Evolutionary conservation across 1,139 yeast genomes (phyloP), one percentile per base, ranked within the genome.

Genomic region (Yamadazyma conglobata): DNA sequence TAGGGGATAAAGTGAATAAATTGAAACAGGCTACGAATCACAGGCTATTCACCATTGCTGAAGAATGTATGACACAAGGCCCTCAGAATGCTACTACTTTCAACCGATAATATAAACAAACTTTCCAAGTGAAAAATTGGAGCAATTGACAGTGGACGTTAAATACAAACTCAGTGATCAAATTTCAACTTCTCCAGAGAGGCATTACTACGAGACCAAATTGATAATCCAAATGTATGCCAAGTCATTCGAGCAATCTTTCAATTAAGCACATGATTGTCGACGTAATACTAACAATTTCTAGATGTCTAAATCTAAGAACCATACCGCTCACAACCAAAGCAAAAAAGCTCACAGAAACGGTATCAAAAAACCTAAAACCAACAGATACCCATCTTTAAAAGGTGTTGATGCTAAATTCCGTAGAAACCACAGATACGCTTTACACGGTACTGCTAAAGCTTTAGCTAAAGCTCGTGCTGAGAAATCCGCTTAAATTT

Each of bases 281-380:
- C 11, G n/a, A 6, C 22, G 8, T 24, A 10, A 19, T 41, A 41
- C 45, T 41, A 40, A 40, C 46, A 27, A 23, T 19, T 10, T 36
- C 12, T 39, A 43, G 46, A 88, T 89, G 97, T 68, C 97, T 73
- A 89, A 89, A 79, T 88, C 97, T 56, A 91, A 91, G 96, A 91
- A 91, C 78, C 98, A 91, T 73, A 91, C 98, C 76, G 89, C 89
- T 77, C 98, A 91, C 78, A 91, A 91, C 94, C 97, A 91, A 74
- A 86, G 85, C 88, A 84, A 74, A 70, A 91, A 91, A 94, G 97
- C 97, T 64, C 98, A 91, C 96, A 89, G 81, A 71, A 91, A 91
- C 86, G 98, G 98, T 77, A 91, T 91, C 78, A 91, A 89, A 86
- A 91, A 89, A 89, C 96, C 96, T 60, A 84, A 77, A 80, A 83